Conservation (phyloP, 768 basidiomycete genomes). For the Phylloporus scabripes region DNA sequence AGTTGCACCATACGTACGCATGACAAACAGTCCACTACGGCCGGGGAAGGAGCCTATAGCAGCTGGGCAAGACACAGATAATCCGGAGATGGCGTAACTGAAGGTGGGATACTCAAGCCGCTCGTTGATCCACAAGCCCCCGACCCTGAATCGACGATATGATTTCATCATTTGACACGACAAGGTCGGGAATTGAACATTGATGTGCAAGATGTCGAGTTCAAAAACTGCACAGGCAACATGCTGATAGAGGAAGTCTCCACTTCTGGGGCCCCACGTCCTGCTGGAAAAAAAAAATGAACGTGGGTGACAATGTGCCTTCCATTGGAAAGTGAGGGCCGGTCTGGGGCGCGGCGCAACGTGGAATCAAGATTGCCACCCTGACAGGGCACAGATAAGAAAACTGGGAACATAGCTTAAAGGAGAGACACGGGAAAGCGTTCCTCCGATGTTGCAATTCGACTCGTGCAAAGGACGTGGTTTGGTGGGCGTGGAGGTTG, state of each 20-base stretch:
- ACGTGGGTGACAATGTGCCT: neutral
- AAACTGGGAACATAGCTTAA: neutral
- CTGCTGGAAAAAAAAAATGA: neutral
- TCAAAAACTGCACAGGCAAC: neutral
- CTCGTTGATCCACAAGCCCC: neutral
- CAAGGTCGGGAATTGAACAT: neutral
- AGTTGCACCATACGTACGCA: conserved; percentile 2
- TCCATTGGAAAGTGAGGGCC: neutral
- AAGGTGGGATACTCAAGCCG: neutral
- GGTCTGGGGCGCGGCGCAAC: neutral
- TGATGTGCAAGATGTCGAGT: neutral
- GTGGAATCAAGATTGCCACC: neutral
- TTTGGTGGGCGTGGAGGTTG: neutral
- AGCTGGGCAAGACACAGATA: neutral
- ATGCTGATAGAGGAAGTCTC: neutral
- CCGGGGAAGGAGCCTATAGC: neutral
- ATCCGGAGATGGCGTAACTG: neutral
- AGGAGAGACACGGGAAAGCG: neutral
- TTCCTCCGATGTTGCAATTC: neutral
- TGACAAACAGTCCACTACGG: neutral
- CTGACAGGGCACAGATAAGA: neutral
- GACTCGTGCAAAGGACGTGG: neutral
- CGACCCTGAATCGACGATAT: neutral
- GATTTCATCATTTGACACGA: neutral
- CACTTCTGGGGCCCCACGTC: no score